Conservation (phyloP, 2,329 filamentous ascomycete genomes). For the Talaromyces rugulosus region DNA sequence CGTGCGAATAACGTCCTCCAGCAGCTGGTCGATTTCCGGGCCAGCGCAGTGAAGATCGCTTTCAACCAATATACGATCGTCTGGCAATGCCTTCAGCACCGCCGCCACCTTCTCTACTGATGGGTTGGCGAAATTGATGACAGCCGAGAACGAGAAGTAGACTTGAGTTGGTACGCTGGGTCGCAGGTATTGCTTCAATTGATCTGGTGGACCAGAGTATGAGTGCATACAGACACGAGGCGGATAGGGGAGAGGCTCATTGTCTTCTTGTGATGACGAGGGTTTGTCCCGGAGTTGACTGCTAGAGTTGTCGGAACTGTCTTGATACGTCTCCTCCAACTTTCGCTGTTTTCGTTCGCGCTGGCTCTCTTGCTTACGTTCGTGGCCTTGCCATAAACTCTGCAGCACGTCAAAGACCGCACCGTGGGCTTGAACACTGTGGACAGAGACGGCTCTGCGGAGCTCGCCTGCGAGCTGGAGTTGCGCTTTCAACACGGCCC, state of each 20-base stretch:
- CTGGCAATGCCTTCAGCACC: constrained; percentile 67
- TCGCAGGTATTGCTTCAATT: constrained; percentile 73
- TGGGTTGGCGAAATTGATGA: constrained; percentile 66
- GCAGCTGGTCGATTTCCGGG: constrained; percentile 67
- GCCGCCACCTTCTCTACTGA: constrained; percentile 57
- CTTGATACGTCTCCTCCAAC: constrained; percentile 18
- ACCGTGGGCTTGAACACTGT: constrained; percentile 62
- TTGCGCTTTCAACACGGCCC: constrained; percentile 53
- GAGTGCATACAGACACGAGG: constrained; percentile 91
- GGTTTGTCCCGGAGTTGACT: background rate
- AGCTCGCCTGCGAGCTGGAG: constrained; percentile 56
- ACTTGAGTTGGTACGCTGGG: constrained; percentile 68
- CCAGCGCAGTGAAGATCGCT: constrained; percentile 87
- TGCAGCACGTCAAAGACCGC: constrained; percentile 53
- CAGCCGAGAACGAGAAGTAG: constrained; percentile 83
- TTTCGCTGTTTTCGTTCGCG: constrained; percentile 37
- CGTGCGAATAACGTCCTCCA: constrained; percentile 71
- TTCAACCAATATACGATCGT: constrained; percentile 76
- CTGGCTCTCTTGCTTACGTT: constrained; percentile 30
- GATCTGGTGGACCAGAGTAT: constrained; percentile 73
- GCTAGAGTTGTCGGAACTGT: background rate
- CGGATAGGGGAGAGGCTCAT: constrained; percentile 61
- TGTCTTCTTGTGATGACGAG: background rate
- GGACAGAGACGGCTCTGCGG: constrained; percentile 55
- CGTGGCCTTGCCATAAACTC: constrained; percentile 55